Base-by-base conservation (phyloP, 2,329 filamentous ascomycete species). In the Aureobasidium sp. region DNA sequence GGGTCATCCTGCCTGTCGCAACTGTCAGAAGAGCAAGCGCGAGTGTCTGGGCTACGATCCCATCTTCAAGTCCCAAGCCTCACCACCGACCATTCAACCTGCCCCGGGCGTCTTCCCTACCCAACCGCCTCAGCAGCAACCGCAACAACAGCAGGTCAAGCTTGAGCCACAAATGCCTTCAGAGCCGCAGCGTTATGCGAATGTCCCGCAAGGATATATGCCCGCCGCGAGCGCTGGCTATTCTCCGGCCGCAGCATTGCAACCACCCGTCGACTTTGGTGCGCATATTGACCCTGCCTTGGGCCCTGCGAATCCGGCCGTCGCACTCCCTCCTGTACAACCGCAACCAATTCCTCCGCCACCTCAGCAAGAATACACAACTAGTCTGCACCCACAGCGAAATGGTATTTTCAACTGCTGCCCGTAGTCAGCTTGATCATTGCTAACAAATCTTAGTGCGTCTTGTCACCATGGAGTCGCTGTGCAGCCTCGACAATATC, bases 41-140 rank as follows among this genome's bases (percentile, higher is more conserved):
- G 89, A 93, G 70, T 94, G 90, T 71, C 74, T 91, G 53, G 90
- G 90, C 61, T 94, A 94, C 83, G 90, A 94, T 71, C 89, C 90
- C 41, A 90, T 93, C 70, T 94, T 93, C 78, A 90, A 91, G 76
- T 84, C 87, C 66, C 85, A 87, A 69, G 77, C 82, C 49, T 84
- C 86, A 59, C 88, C 88, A 34, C 82, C 88, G 52, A 83, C 86
- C 66, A 88, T 91, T 65, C 89, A 93, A 73, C 84, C 88, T 22
- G 85, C 86, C 14, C 84, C 86, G 61, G 84, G 82, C 67, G 71
- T 68, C 55, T 29, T 42, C 25, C 49, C 37, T 25, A 36, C 59
- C 8, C 41, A 31, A 9, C 55, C 34, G 15, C 31, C 61, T 17
- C 62, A 25, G 41, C 68, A 39, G 49, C 53, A 39, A 53, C 75